These are phyloP conservation scores for Penicillium sp. DNA, from an alignment of 2,329 filamentous ascomycete genomes.

Conservation along the genomic window DNA sequence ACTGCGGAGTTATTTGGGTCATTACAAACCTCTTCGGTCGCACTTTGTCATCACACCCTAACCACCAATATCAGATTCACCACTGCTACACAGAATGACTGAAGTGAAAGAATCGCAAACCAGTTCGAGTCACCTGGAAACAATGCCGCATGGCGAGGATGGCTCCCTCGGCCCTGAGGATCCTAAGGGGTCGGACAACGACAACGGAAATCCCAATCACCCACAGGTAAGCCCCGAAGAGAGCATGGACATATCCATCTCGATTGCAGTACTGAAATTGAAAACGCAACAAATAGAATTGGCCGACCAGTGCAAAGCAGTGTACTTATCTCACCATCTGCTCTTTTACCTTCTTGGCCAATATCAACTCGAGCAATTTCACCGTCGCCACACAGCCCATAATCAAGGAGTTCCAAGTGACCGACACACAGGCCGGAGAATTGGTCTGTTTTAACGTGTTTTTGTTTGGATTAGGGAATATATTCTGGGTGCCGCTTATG, in stretches of 20 bases:
- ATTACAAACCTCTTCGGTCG: background rate
- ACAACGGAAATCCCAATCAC: constrained; percentile 15
- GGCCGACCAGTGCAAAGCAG: constrained; percentile 20
- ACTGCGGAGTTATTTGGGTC: background rate
- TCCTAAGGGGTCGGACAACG: constrained; percentile 1
- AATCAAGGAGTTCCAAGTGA: constrained; percentile 30
- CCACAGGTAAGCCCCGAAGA: constrained; percentile 15
- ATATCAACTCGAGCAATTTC: constrained; percentile 43
- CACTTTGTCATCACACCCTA: background rate
- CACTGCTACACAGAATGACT: background rate
- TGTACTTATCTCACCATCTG: constrained; percentile 40
- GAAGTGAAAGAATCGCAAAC: constrained; percentile 1
- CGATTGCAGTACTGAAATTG: background rate
- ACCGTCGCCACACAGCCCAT: constrained; percentile 39
- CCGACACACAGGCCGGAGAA: constrained; percentile 25
- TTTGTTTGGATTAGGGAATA: constrained; percentile 27
- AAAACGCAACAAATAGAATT: constrained; percentile 20
- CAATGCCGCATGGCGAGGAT: constrained; percentile 2
- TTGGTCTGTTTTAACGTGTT: constrained; percentile 31
- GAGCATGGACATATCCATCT: too few species aligned
- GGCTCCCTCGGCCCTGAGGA: background rate
- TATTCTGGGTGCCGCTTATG: constrained; percentile 30
- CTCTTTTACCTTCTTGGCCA: constrained; percentile 44
- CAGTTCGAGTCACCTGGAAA: constrained; percentile 9
- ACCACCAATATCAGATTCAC: background rate